These are phyloP conservation scores for Globisporangium paddicum DNA, from an alignment of 352 stramenopile species.

Conservation along the genomic window DNA sequence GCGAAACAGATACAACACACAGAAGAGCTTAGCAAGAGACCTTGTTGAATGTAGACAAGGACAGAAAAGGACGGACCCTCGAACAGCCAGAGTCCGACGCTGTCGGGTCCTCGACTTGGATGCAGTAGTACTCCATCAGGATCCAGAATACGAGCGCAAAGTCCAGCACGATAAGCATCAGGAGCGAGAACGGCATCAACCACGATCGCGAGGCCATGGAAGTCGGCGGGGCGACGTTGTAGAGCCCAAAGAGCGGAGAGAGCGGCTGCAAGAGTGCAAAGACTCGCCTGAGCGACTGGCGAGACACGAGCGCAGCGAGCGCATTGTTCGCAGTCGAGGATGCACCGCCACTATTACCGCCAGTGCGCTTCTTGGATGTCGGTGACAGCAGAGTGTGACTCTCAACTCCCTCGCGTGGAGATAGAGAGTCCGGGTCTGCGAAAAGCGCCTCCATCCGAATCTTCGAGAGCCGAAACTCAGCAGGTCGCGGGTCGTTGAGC, in stretches of 20 bases:
- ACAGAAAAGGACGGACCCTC: constrained; percentile 31
- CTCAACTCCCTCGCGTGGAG: constrained; percentile 2
- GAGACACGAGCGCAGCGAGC: constrained; percentile 15
- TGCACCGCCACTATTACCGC: neutral
- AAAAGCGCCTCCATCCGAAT: constrained; percentile 81
- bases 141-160: constrained; percentile 68
- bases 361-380: constrained; percentile 15
- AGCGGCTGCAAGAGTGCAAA: constrained; percentile 37
- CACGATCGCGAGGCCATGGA: constrained; percentile 18
- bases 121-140: constrained; percentile 81
- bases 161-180: constrained; percentile 65
- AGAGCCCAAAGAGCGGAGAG: constrained; percentile 56
- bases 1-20: constrained; percentile 1
- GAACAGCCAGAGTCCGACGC: constrained; percentile 67
- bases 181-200: constrained; percentile 39
- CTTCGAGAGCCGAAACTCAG: constrained; percentile 64
- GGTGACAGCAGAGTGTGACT: constrained; percentile 16
- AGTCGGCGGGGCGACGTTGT: constrained; percentile 28
- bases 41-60: neutral
- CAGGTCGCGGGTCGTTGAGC: constrained; percentile 37
- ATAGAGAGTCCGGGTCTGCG: constrained; percentile 16
- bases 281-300: constrained; percentile 9
- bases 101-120: constrained; percentile 81
- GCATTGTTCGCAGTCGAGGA: constrained; percentile 10
- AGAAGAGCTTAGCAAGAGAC: constrained; percentile 9